phyloP scores from a whole-genome alignment of 768 basidiomycete species.

The Holtermanniella nyarrowii region DNA sequence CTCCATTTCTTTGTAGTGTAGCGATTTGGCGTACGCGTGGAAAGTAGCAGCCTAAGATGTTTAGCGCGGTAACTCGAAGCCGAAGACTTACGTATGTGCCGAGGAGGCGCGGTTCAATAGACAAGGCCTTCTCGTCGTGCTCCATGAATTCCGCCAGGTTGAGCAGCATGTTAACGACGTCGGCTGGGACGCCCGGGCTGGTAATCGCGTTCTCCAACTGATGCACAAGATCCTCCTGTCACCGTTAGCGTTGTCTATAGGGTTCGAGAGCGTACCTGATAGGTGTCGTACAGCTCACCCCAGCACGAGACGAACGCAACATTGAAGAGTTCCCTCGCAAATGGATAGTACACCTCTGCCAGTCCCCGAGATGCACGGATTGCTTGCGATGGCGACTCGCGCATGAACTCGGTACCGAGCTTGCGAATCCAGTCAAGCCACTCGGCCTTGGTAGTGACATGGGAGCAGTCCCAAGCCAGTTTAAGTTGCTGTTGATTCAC shows the following conservation, averaged over 20 bases:
- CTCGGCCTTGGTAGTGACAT: slow-evolving; percentile 59
- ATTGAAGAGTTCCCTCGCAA: slow-evolving; percentile 92
- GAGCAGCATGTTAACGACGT: slow-evolving; percentile 79
- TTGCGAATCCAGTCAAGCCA: slow-evolving; percentile 95
- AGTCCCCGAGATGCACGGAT: slow-evolving; percentile 89
- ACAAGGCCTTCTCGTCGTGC: slow-evolving; percentile 89
- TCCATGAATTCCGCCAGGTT: slow-evolving; percentile 99
- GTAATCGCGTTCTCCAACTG: slow-evolving; percentile 74
- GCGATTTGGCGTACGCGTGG: slow-evolving; percentile 90
- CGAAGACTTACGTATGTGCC: slow-evolving; percentile 57
- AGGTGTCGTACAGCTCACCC: slow-evolving; percentile 89
- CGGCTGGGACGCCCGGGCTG: slow-evolving; percentile 64
- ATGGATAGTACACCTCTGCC: slow-evolving; percentile 78
- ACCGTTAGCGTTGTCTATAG: not conserved
- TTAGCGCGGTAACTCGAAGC: slow-evolving; percentile 2
- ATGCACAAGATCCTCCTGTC: slow-evolving; percentile 83
- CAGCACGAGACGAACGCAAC: slow-evolving; percentile 97
- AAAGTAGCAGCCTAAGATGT: slow-evolving; percentile 62
- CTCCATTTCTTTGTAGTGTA: slow-evolving; percentile 97
- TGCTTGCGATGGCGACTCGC: slow-evolving; percentile 96
- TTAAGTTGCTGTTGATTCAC: slow-evolving; percentile 97
- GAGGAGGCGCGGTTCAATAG: slow-evolving; percentile 83
- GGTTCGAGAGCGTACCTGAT: slow-evolving; percentile 63
- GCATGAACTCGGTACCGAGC: slow-evolving; percentile 89
- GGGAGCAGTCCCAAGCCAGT: slow-evolving; percentile 85